Evolutionary conservation across 2,329 filamentous ascomycete genomes (phyloP).

Genomic region (Ophiobolus disseminans): DNA sequence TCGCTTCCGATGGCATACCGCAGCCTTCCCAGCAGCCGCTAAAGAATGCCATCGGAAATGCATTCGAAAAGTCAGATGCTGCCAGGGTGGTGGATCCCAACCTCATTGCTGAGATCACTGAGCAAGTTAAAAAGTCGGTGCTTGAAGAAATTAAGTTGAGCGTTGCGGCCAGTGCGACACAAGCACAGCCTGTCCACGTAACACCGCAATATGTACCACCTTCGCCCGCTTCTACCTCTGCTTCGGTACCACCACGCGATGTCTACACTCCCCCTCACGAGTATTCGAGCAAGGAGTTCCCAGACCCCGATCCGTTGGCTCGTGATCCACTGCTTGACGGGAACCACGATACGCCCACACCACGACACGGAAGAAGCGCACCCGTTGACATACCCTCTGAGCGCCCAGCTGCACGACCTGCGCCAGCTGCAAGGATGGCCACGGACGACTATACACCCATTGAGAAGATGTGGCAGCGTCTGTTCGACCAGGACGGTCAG

Average conservation of each 20-base stretch:
- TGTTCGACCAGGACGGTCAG: slow-evolving; percentile 73
- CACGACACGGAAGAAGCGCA: slow-evolving; percentile 31
- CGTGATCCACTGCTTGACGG: slow-evolving; percentile 43
- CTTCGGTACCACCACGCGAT: slow-evolving; percentile 56
- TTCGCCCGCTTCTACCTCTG: slow-evolving; percentile 55
- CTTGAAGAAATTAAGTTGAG: slow-evolving; percentile 57
- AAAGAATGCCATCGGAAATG: slow-evolving; percentile 64
- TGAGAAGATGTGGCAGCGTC: slow-evolving; percentile 76
- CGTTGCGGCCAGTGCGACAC: slow-evolving; percentile 33
- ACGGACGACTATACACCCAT: slow-evolving; percentile 50
- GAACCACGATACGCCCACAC: slow-evolving; percentile 38
- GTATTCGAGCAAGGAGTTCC: slow-evolving; percentile 35
- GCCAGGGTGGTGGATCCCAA: slow-evolving; percentile 64
- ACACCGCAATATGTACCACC: slow-evolving; percentile 48
- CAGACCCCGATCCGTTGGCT: slow-evolving; percentile 45
- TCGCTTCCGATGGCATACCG: slow-evolving; percentile 40
- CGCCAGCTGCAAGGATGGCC: slow-evolving; percentile 36
- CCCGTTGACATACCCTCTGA: slow-evolving; percentile 37
- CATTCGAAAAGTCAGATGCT: slow-evolving; percentile 60
- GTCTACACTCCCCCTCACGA: slow-evolving; percentile 62
- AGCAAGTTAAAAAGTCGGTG: slow-evolving; percentile 59
- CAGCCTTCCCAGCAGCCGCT: slow-evolving; percentile 57
- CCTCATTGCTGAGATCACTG: slow-evolving; percentile 67
- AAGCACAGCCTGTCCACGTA: slow-evolving; percentile 39
- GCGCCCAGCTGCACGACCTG: slow-evolving; percentile 32